phyloP scores from a whole-genome alignment of 805 yeast species.

The Tetrapisispora iriomotensis region DNA sequence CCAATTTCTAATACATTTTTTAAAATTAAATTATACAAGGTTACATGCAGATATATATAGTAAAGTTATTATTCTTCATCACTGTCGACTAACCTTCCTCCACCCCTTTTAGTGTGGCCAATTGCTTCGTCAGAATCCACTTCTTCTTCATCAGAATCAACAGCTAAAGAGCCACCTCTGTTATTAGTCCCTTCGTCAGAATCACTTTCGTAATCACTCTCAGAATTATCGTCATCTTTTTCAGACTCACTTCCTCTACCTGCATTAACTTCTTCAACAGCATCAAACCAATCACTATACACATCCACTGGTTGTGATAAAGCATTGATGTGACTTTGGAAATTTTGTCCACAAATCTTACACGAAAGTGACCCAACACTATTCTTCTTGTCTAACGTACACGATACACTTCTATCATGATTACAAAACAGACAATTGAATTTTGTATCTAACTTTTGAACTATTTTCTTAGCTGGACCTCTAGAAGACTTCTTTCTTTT shows the following conservation, averaged over 20 bases:
- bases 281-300: conserved; percentile 96
- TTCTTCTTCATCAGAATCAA: conserved; percentile 13
- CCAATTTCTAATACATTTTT: no score
- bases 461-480: conserved; percentile 69
- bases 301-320: conserved; percentile 84
- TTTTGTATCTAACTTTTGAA: conserved; percentile 68
- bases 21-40: no score
- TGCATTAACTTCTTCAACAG: conserved; percentile 59
- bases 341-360: conserved; percentile 88
- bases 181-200: conserved; percentile 24
- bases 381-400: conserved; percentile 77
- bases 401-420: conserved; percentile 85
- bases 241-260: conserved; percentile 29
- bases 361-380: conserved; percentile 79
- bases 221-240: conserved; percentile 25
- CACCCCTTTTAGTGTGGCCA: conserved; percentile 10
- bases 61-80: conserved; percentile 17
- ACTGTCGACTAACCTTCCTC: conserved; percentile 15
- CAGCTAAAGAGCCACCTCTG: conserved; percentile 2
- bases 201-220: conserved; percentile 30
- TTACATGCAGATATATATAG: no score
- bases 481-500: conserved; percentile 77
- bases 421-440: conserved; percentile 92
- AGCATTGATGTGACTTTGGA: conserved; percentile 77
- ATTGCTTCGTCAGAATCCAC: conserved; percentile 17